A percentile compares a stretch with the other conserved stretches of the same genome.
Evolutionary conservation across 257 asterid genomes (phyloP).

Genomic region (Solanum pinnatisectum): DNA sequence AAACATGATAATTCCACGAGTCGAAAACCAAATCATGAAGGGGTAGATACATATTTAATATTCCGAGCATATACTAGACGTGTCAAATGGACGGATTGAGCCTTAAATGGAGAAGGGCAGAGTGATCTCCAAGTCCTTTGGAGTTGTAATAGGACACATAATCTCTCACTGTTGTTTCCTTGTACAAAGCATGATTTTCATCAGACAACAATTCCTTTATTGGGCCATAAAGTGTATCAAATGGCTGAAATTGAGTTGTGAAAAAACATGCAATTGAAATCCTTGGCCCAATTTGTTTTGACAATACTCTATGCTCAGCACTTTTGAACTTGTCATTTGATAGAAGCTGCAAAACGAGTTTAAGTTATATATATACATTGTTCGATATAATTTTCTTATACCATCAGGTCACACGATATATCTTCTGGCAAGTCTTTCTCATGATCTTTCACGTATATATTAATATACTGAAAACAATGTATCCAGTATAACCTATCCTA

Average conservation of each 20-base stretch:
- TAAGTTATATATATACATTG: neutral
- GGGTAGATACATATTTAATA: neutral
- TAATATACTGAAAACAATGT: neutral
- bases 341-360: neutral
- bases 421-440: too few species aligned
- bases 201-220: constrained; percentile 36
- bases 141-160: neutral
- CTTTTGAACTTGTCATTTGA: constrained; percentile 6
- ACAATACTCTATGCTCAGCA: constrained; percentile 51
- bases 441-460: neutral
- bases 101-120: neutral
- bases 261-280: constrained; percentile 64
- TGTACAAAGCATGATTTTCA: constrained; percentile 38
- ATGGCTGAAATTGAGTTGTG: constrained; percentile 29
- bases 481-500: neutral
- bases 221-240: constrained; percentile 42
- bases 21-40: neutral
- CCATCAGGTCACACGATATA: neutral
- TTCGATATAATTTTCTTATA: too few species aligned
- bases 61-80: neutral
- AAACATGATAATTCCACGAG: neutral
- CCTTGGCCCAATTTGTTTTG: constrained; percentile 35
- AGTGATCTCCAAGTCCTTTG: neutral
- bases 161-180: constrained; percentile 4
- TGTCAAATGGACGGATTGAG: neutral